Evolutionary conservation across 306 rosid genomes (phyloP).

Genomic region (Vigna reflexopilosa): DNA sequence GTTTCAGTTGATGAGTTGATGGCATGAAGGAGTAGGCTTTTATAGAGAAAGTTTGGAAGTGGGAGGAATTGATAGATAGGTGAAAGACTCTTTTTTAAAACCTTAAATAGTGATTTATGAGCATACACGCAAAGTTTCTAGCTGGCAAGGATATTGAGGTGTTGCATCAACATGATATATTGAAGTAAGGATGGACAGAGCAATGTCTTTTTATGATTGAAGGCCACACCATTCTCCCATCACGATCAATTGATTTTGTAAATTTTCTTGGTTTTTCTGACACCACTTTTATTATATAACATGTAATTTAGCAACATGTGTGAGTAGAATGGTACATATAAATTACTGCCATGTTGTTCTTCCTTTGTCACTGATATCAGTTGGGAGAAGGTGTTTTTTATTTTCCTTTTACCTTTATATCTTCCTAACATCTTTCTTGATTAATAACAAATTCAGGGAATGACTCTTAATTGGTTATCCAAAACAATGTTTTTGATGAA

Average conservation of each 20-base stretch:
- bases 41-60: slow-evolving; percentile 20
- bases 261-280: background rate
- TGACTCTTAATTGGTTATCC: too few relatives aligned
- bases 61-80: slow-evolving; percentile 43
- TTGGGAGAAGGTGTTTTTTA: too few relatives aligned
- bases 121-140: background rate
- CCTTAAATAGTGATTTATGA: slow-evolving; percentile 33
- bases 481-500: background rate
- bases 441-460: too few relatives aligned
- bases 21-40: slow-evolving; percentile 1
- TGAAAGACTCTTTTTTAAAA: slow-evolving; percentile 11
- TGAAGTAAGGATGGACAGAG: background rate
- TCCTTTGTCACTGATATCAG: too few relatives aligned
- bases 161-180: slow-evolving; percentile 29
- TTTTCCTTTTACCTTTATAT: too few relatives aligned
- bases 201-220: background rate
- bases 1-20: slow-evolving; percentile 39
- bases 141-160: slow-evolving; percentile 27
- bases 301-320: too few relatives aligned
- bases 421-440: too few relatives aligned
- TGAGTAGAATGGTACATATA: too few relatives aligned
- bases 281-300: background rate
- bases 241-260: background rate
- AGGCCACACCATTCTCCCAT: background rate
- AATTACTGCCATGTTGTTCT: too few relatives aligned